Conservation (phyloP, 2,329 filamentous ascomycete genomes). For the Calonectria hawksworthii region DNA sequence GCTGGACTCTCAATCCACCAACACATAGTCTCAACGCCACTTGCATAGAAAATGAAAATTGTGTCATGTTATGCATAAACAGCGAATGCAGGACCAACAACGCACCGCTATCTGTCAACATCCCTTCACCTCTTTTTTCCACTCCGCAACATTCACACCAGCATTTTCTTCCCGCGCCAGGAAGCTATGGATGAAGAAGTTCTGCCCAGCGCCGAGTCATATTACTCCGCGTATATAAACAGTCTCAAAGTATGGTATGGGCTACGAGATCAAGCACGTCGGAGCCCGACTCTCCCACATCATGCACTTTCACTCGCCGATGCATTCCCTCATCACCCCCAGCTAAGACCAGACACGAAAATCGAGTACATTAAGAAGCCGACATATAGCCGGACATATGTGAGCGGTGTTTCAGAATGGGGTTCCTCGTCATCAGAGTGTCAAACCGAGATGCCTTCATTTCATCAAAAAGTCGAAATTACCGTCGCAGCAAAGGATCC, state of each 20-base stretch:
- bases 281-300: background rate
- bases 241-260: conserved; percentile 2
- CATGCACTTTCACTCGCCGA: background rate
- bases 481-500: background rate
- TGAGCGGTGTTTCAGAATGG: background rate
- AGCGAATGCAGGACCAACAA: no score
- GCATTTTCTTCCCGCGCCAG: background rate
- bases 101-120: no score
- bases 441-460: background rate
- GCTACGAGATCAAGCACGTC: background rate
- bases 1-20: no score
- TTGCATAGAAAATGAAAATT: no score
- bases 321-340: conserved; percentile 5
- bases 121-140: no score
- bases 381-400: background rate
- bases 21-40: no score
- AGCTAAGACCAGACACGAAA: background rate
- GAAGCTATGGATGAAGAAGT: background rate
- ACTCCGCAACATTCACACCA: background rate
- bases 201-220: conserved; percentile 2
- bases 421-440: background rate
- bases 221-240: background rate
- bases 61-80: no score
- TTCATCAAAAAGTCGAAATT: background rate
- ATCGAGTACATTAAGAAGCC: background rate